Percentiles rank a stretch among this genome's conserved stretches.
Evolutionary conservation across 257 asterid genomes (phyloP).

Genomic region (Mentha longifolia): DNA sequence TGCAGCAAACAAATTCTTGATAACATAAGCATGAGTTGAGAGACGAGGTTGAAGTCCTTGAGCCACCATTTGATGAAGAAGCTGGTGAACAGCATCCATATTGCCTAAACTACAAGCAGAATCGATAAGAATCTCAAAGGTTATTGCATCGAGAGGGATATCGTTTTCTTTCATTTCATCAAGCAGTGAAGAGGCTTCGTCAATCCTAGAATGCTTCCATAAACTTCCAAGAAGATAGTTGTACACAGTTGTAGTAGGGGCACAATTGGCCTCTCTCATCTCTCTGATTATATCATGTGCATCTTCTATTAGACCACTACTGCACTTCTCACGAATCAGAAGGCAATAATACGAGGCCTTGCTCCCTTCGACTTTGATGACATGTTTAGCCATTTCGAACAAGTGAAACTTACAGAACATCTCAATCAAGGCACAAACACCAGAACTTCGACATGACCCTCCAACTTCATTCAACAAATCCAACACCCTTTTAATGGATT

Average conservation of each 20-base stretch:
- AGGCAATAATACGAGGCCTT: constrained; percentile 52
- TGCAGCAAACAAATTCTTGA: constrained; percentile 51
- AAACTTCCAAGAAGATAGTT: constrained; percentile 74
- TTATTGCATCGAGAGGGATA: constrained; percentile 53
- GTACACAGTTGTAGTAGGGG: constrained; percentile 50
- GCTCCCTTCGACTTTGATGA: constrained; percentile 52
- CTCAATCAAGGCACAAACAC: constrained; percentile 61
- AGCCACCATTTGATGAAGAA: constrained; percentile 57
- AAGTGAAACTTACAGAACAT: constrained; percentile 60
- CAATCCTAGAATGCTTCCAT: constrained; percentile 50
- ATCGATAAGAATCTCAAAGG: constrained; percentile 65
- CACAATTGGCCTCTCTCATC: constrained; percentile 47
- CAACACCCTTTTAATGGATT: constrained; percentile 48
- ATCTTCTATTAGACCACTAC: constrained; percentile 60
- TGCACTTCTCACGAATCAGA: constrained; percentile 70
- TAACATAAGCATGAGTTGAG: constrained; percentile 52
- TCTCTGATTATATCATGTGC: constrained; percentile 56
- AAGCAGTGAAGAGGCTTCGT: constrained; percentile 47
- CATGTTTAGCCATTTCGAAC: constrained; percentile 75
- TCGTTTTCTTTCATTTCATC: constrained; percentile 58
- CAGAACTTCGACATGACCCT: constrained; percentile 72
- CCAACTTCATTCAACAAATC: constrained; percentile 60
- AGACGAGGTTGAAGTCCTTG: constrained; percentile 58
- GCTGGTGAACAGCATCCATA: constrained; percentile 47
- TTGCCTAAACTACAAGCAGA: constrained; percentile 49